These are phyloP conservation scores for Omphalea diandra DNA, from an alignment of 441 rosid species.

Conservation along the genomic window DNA sequence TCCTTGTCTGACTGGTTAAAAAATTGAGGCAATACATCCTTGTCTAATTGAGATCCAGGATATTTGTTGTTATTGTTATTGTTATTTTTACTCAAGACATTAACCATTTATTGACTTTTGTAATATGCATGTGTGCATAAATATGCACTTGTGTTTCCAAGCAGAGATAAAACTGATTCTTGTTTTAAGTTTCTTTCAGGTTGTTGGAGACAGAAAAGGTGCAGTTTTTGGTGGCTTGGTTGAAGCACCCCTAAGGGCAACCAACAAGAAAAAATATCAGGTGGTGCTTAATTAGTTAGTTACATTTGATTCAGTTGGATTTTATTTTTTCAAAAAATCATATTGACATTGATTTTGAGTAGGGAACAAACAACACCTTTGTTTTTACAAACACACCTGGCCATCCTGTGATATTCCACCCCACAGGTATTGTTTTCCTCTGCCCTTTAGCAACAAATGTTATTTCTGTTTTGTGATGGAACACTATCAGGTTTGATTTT, in stretches of 20 bases:
- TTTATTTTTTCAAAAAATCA: neutral
- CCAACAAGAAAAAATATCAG: constrained; percentile 81
- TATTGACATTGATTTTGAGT: constrained; percentile 29
- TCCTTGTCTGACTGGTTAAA: too few species aligned
- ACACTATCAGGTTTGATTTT: neutral
- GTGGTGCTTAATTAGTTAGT: constrained; percentile 28
- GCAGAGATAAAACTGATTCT: constrained; percentile 9
- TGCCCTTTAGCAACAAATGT: neutral
- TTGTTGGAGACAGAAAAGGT: constrained; percentile 87
- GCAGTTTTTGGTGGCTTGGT: constrained; percentile 93
- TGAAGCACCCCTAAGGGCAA: constrained; percentile 84
- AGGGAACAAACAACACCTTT: constrained; percentile 90
- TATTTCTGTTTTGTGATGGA: neutral
- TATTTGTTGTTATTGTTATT: too few species aligned
- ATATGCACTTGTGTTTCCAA: neutral
- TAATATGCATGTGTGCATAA: neutral
- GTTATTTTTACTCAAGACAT: too few species aligned
- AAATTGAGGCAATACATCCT: too few species aligned
- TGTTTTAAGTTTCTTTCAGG: constrained; percentile 41
- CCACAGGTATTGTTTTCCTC: constrained; percentile 59
- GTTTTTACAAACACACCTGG: constrained; percentile 83
- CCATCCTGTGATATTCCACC: constrained; percentile 59
- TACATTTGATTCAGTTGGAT: constrained; percentile 6
- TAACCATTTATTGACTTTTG: too few species aligned
- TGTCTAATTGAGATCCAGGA: neutral